Evolutionary conservation across 306 rosid genomes (phyloP), one percentile per base, ranked within the genome.

Genomic region (Heteromeles arbutifolia): DNA sequence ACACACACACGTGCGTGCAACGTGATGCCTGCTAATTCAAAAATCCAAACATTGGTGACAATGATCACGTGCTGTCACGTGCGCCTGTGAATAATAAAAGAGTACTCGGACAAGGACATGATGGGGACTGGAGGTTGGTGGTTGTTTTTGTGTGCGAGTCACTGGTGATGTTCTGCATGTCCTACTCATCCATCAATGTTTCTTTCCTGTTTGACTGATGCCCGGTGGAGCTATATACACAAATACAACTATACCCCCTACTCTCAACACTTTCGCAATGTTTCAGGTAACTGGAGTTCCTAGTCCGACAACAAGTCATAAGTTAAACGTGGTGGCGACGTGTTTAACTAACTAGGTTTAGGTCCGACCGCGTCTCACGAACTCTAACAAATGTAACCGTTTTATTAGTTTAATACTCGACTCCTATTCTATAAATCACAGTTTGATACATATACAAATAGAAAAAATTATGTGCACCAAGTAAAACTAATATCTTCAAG

Each of bases 1-100:
- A 29, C 31, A 29, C 31, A 29, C 31, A 29, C 39, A 6, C 85
- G 82, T 73, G 85, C 69, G 29, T 7, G 76, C 64, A 73, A 78
- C 73, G 73, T 53, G 82, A 41, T 3, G 19, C 5, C 52, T 29
- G 6, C 57, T 64, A 54, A 29, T 79, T 65, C 53, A 43, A 25
- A 62, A 19, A 22, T 15, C 13, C 24, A 3, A 17, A 64, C 68
- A 32, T 62, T 19, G 41, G 32, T 7, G 11, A 29, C 63, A 28
- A 44, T 6, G 52, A 22, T 78, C 79, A 78, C 82, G 57, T 41
- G 82, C 59, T 52, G 65, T 29, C 41, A 65, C 64, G 58, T 68
- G 73, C 26, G 41, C 5, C 22, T 25, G 19, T 44, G 48, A 48
- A 65, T 59, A 43, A n/a, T 8, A 58, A 15, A 29, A 2, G 18